Evolutionary conservation across 208 protist genomes (phyloP), one percentile per base, ranked within the genome.

Genomic region (Naegleria gruberi): DNA sequence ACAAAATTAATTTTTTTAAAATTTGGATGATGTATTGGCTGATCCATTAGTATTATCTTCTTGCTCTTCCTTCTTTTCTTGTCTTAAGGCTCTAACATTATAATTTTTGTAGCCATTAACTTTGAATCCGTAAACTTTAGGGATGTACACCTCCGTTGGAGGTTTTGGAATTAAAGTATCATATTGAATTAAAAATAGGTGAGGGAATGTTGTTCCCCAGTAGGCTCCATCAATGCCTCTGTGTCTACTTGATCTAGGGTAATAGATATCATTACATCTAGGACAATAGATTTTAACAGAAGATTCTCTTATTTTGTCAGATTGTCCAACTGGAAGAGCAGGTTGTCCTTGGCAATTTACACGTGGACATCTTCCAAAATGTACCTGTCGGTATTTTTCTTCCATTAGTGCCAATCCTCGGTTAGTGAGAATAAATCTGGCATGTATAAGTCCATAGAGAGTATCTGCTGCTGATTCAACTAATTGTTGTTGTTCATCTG

Each of bases 371-470:
- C 94, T 93, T 77, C 98, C 98, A 94, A 99, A 99, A 77, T 98
- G 94, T n/a, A 92, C 94, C 44, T 97, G 92, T 26, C 95, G 91
- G 92, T 96, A 99, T 93, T 99, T 99, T 65, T 98, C 96, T 90
- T 98, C 95, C 98, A 99, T 99, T 30, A 97, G 94, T 55, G 95
- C 94, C 74, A 99, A 90, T 17, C 98, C 98, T 23, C 97, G 94
- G 37, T 93, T 94, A 30, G 98, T 99, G 12, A 98, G 94, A 91
- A 99, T 99, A 92, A 98, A 99, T 89, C 98, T 95, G 6, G 98
- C 97, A 93, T 99, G 98, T 89, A 99, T 99, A 34, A 99, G 95
- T 8, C 98, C 98, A 92, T 99, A 99, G 8, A 99, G 95, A 45
- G 97, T 97, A 93, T 99, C 98, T 0, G 98, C 98, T 0, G 97